Base-by-base conservation (phyloP, 495 filamentous ascomycete species). In the Talaromyces adpressus region DNA sequence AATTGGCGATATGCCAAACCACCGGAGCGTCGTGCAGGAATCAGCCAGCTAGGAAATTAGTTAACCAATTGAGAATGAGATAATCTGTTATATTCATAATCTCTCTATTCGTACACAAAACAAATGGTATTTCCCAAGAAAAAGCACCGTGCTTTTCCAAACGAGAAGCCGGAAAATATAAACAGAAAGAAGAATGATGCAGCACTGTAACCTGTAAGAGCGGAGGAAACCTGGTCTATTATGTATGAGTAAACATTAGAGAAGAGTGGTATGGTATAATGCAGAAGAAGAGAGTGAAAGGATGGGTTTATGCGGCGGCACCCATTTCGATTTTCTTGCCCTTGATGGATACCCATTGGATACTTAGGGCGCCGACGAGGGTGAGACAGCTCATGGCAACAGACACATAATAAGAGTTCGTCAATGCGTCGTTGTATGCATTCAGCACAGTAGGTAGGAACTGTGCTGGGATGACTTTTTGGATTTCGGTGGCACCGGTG, bases 321-420 rank as follows among this genome's bases (percentile, higher is more conserved):
- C 73, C 77, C 68, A 81, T 76, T 70, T 90, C 88, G 60, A 91
- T 78, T 64, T 89, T 89, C 84, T 90, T 92, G 2, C 89, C 91
- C 79, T 93, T 93, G 20, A 97, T 90, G 47, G 83, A 89, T 67
- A 82, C 84, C 92, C 91, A 96, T 74, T 94, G 85, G 8, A 92
- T 77, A 5, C 81, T 75, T 2, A 82, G 66, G 2, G 81, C 77
- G 1, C 85, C 90, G 56, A 93, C 20, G 4, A 91, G 76, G 4
- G 84, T 82, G 0, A 89, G 53, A 8, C 79, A 81, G 8, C 81
- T 79, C 75, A 91, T 81, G 0, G 87, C 88, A 12, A 89, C 79
- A 66, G 81, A 79, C 0, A 92, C 87, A 62, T 89, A 83, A 73
- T 90, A 97, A 0, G 86, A 82, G 58, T 84, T 69, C 2, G 81